Base-by-base conservation (phyloP, 768 basidiomycete species). In the Lanmaoa pseudosensibilis region DNA sequence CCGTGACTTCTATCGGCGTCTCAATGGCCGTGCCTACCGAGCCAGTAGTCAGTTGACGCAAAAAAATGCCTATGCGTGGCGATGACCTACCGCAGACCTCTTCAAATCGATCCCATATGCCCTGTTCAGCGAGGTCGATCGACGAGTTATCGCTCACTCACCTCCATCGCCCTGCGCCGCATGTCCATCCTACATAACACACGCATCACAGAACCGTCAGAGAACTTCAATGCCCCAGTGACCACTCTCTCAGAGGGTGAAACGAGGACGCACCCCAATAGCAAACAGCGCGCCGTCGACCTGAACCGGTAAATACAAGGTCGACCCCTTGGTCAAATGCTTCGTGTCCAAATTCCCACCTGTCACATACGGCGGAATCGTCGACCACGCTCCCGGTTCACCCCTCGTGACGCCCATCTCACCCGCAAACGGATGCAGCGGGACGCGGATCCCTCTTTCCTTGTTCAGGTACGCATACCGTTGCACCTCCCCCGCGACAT, bases 131-230 rank as follows among this genome's bases (percentile, higher is more conserved):
- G 48, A 53, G 4, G 5, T 32, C 40, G 6, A 23, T 11, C 38
- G 4, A 39, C 36, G 23, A 67, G 30, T 9, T 15, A 3, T 21
- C n/a, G 2, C 0, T 30, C 33, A 37, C 79, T 55, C 54, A 82
- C 84, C 85, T 67, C 85, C 85, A 63, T 85, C 85, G 8, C 85
- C 85, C 69, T 85, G 85, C 11, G 80, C 83, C 4, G 84, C 85
- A 66, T 86, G 85, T 5, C 85, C 85, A 56, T 86, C 85, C 83
- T 85, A 18, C 15, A 34, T 18, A 7, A 10, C 15, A 33, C n/a
- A 13, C 13, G 16, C 9, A 15, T 21, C 38, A 40, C 13, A 21
- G 8, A 5, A 3, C 23, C 13, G 15, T 55, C 49, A 54, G 38
- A 16, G 34, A 33, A 15, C 6, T 8, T n/a, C n/a, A 46, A 19